These are phyloP conservation scores for Cercis canadensis DNA, from an alignment of 306 rosid species.

Conservation along the genomic window DNA sequence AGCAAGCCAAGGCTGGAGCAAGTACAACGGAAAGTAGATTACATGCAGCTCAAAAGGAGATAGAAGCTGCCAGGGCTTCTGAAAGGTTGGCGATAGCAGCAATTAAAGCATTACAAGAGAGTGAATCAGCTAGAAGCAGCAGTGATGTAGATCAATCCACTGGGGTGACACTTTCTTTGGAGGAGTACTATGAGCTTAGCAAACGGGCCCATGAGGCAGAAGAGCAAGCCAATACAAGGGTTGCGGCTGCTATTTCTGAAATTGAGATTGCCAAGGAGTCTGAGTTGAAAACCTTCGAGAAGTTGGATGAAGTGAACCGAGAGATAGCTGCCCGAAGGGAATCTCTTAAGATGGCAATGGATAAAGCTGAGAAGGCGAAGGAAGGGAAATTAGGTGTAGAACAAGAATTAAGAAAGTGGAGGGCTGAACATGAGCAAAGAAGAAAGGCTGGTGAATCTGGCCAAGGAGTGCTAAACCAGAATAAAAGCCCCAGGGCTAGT, in stretches of 20 bases:
- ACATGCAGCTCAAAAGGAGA: slow-evolving; percentile 89
- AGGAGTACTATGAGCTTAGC: slow-evolving; percentile 95
- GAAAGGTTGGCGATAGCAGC: slow-evolving; percentile 89
- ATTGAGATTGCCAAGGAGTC: slow-evolving; percentile 82
- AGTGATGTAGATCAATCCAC: slow-evolving; percentile 58
- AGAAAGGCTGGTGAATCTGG: slow-evolving; percentile 72
- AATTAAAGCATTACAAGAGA: slow-evolving; percentile 93
- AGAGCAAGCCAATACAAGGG: slow-evolving; percentile 81
- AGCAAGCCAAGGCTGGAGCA: slow-evolving; percentile 95
- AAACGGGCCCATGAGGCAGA: slow-evolving; percentile 94
- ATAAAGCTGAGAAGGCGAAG: slow-evolving; percentile 93
- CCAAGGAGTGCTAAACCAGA: slow-evolving; percentile 53
- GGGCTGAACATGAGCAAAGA: slow-evolving; percentile 86
- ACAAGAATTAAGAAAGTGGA: slow-evolving; percentile 94
- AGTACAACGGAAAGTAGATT: slow-evolving; percentile 86
- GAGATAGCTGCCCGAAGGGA: slow-evolving; percentile 82
- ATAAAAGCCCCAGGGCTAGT: slow-evolving; percentile 73
- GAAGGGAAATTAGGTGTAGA: slow-evolving; percentile 97
- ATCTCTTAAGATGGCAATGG: slow-evolving; percentile 78
- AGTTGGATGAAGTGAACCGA: slow-evolving; percentile 75
- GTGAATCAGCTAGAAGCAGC: slow-evolving; percentile 67
- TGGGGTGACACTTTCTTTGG: slow-evolving; percentile 82
- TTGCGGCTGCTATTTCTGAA: slow-evolving; percentile 74
- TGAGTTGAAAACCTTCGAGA: slow-evolving; percentile 77
- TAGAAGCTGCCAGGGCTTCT: slow-evolving; percentile 95